phyloP scores from a whole-genome alignment of 192 early-diverging fungal genomes.

The Podila epigama region DNA sequence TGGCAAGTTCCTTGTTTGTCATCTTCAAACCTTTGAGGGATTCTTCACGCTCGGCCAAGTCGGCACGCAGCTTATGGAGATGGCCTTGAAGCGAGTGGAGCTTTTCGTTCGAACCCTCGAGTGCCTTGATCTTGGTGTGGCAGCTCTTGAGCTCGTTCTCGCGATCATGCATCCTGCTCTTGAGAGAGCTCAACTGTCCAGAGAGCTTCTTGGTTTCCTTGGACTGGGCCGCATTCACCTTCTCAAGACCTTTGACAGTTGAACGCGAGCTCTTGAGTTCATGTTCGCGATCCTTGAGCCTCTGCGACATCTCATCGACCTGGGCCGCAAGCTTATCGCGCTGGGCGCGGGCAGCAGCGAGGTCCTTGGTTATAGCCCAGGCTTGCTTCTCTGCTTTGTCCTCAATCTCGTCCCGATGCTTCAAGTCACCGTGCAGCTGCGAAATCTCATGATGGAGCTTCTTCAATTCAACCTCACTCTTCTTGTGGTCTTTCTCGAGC shows the following conservation, averaged over 20 bases:
- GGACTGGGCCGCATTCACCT: background rate
- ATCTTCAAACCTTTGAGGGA: background rate
- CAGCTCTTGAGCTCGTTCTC: conserved; percentile 7
- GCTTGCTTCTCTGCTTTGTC: background rate
- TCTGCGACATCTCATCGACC: background rate
- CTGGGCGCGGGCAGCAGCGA: background rate
- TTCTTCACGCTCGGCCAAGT: background rate
- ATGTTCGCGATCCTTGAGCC: background rate
- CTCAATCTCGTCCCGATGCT: background rate
- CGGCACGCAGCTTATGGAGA: background rate
- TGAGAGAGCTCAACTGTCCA: background rate
- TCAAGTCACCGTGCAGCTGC: background rate
- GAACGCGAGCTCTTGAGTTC: background rate
- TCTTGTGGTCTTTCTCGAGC: background rate
- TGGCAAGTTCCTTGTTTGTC: background rate
- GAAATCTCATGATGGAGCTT: background rate
- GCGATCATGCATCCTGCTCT: background rate
- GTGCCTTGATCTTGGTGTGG: background rate
- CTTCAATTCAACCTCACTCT: background rate
- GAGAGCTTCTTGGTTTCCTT: background rate
- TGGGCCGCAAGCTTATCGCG: background rate
- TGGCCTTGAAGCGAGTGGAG: background rate
- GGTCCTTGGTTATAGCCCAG: background rate
- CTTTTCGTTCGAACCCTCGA: conserved; percentile 6
- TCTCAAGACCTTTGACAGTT: conserved; percentile 5